A percentile compares a stretch with the other conserved stretches of the same genome.
These are phyloP conservation scores for Pseudogymnoascus sp. DNA, from an alignment of 2,329 filamentous ascomycete genomes.

Conservation along the genomic window DNA sequence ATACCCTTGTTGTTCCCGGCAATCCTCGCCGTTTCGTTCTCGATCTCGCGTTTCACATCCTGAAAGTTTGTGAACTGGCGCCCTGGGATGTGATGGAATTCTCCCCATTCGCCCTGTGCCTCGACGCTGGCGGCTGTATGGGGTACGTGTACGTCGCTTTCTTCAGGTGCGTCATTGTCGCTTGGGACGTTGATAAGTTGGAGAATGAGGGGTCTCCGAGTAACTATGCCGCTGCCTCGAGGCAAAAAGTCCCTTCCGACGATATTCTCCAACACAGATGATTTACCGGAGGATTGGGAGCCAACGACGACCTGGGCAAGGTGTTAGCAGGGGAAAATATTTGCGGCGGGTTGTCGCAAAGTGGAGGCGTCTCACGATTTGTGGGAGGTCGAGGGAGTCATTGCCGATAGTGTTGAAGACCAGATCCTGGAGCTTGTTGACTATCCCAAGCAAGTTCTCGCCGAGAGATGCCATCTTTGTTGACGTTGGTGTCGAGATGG, in stretches of 20 bases:
- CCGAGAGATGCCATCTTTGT: slow-evolving; percentile 79
- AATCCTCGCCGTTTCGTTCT: slow-evolving; percentile 91
- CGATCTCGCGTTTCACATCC: slow-evolving; percentile 92
- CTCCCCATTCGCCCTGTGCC: slow-evolving; percentile 70
- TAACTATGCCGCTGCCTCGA: slow-evolving; percentile 93
- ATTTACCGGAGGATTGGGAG: slow-evolving; percentile 97
- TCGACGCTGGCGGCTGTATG: slow-evolving; percentile 72
- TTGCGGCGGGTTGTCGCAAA: not conserved
- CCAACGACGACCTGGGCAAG: slow-evolving; percentile 80
- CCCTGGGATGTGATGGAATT: slow-evolving; percentile 92
- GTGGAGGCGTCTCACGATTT: slow-evolving; percentile 65
- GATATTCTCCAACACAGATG: slow-evolving; percentile 96
- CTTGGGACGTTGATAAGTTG: slow-evolving; percentile 94
- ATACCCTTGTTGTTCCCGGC: slow-evolving; percentile 97
- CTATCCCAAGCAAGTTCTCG: slow-evolving; percentile 87
- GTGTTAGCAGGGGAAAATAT: slow-evolving; percentile 16
- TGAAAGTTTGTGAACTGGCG: slow-evolving; percentile 85
- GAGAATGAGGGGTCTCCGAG: slow-evolving; percentile 84
- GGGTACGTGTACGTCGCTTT: slow-evolving; percentile 59
- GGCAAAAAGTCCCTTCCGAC: slow-evolving; percentile 96
- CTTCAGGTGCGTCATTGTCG: slow-evolving; percentile 61
- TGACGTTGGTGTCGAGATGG: not conserved
- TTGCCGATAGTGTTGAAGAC: slow-evolving; percentile 99
- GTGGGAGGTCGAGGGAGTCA: slow-evolving; percentile 92
- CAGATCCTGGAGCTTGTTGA: slow-evolving; percentile 97